Evolutionary conservation across 768 basidiomycete genomes (phyloP).

Genomic region (Collybia nuda): DNA sequence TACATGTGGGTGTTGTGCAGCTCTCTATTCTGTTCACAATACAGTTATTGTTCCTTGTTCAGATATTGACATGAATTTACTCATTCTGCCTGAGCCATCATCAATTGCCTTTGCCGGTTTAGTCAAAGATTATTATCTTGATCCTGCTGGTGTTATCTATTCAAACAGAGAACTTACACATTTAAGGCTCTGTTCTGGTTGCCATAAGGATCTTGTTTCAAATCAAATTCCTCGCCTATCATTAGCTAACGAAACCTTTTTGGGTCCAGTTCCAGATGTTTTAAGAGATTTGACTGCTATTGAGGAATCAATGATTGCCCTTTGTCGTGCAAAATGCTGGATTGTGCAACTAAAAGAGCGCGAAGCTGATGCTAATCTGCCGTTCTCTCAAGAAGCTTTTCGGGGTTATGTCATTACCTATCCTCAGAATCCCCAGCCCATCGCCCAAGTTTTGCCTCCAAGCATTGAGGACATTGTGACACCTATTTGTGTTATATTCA

Average conservation of each 20-base stretch:
- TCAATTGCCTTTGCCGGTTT: neutral
- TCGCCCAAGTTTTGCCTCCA: conserved; percentile 32
- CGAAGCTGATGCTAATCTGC: neutral
- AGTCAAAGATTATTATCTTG: neutral
- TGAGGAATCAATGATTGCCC: conserved; percentile 39
- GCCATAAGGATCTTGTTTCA: neutral
- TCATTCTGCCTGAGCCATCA: neutral
- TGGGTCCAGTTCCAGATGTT: conserved; percentile 27
- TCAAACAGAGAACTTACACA: neutral
- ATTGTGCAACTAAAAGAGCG: conserved; percentile 33
- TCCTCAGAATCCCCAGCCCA: conserved; percentile 29
- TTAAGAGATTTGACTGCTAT: conserved; percentile 30
- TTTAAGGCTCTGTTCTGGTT: neutral
- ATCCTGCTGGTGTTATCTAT: neutral
- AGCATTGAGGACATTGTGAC: conserved; percentile 30
- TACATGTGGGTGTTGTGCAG: neutral
- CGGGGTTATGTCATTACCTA: conserved; percentile 40
- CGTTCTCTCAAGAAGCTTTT: conserved; percentile 27
- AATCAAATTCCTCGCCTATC: conserved; percentile 22
- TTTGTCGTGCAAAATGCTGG: conserved; percentile 33
- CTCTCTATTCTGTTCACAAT: neutral
- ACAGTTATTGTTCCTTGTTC: neutral
- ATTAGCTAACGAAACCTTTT: conserved; percentile 27
- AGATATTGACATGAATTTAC: neutral
- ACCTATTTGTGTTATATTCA: conserved; percentile 39